Base-by-base conservation (phyloP, 805 yeast genomes). In the Hanseniaspora guilliermondii region DNA sequence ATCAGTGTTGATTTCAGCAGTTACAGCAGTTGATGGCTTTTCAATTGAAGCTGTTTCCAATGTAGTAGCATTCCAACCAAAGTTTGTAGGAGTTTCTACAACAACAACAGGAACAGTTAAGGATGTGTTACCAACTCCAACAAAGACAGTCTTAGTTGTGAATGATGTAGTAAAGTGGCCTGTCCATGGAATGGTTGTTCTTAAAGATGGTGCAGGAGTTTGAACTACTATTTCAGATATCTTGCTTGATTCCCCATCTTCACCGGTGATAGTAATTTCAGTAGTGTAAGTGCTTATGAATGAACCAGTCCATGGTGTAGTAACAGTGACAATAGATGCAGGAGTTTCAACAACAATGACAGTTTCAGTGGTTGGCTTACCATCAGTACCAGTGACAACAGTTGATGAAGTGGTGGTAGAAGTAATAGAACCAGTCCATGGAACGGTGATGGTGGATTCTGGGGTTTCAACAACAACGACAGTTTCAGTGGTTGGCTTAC, bases 211-310 rank as follows among this genome's bases (percentile, higher is more conserved):
- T n/a, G 3, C 30, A 27, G 40, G 22, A 17, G 54, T 52, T 8
- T 58, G 57, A 30, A 35, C 35, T 50, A 53, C 47, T 35, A 56
- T 42, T 6, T 37, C 40, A n/a, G 59, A 56, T 25, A 55, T 50
- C 21, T 57, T 59, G 22, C 38, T 30, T 6, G 24, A 32, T 17
- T 59, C 59, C 39, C n/a, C 19, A 36, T 36, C 19, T 16, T 36
- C 6, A 7, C 38, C 19, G 12, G 38, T 11, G n/a, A 39, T 22
- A 16, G n/a, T 36, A 22, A 19, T 4, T 8, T 2, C 21, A 8
- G 39, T 36, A 7, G 39, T n/a, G 39, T 16, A 36, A 36, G 39
- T 36, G 30, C 30, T 27, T 27, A 11, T 36, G 39, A 19, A 17
- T n/a, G 39, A 11, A 11, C 40, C 40, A 37, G 40, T n/a, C 47